Evolutionary conservation across 345 rosid species (phyloP).

Genomic region (Gossypium turneri): DNA sequence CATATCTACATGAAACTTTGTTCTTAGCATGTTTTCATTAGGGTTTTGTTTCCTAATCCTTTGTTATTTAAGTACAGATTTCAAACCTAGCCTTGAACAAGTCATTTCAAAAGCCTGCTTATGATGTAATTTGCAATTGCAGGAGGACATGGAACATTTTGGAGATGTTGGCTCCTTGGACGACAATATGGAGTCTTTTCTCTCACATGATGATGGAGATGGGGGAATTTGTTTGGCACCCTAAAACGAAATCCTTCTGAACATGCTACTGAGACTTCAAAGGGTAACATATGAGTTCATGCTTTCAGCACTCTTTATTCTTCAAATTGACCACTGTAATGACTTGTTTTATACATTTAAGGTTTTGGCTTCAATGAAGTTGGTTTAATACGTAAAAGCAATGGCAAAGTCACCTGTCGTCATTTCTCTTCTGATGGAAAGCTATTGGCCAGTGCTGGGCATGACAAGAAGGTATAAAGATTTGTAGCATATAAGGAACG

Average conservation of each 20-base stretch:
- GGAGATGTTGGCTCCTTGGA: constrained; percentile 64
- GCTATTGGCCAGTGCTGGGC: constrained; percentile 93
- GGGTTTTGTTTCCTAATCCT: not conserved
- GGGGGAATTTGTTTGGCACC: constrained; percentile 81
- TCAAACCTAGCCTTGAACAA: not conserved
- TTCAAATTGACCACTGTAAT: constrained; percentile 18
- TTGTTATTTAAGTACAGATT: not conserved
- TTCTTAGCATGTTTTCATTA: not conserved
- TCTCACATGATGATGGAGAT: constrained; percentile 88
- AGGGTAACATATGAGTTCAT: constrained; percentile 39
- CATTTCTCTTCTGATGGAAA: constrained; percentile 96
- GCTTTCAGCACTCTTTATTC: not conserved
- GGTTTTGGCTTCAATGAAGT: constrained; percentile 80
- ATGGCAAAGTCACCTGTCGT: constrained; percentile 84
- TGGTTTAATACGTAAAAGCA: constrained; percentile 76
- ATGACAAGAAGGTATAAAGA: constrained; percentile 85
- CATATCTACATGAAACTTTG: not conserved
- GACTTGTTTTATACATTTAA: constrained; percentile 31
- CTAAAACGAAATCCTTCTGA: constrained; percentile 70
- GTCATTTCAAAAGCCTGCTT: constrained; percentile 14
- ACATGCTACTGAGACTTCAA: constrained; percentile 75
- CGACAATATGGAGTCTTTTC: constrained; percentile 89
- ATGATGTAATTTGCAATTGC: constrained; percentile 36
- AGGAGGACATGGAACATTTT: constrained; percentile 95
- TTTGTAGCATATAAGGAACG: constrained; percentile 14